Conservation (phyloP, 2,329 filamentous ascomycete genomes). For the Colletotrichum scovillei region DNA sequence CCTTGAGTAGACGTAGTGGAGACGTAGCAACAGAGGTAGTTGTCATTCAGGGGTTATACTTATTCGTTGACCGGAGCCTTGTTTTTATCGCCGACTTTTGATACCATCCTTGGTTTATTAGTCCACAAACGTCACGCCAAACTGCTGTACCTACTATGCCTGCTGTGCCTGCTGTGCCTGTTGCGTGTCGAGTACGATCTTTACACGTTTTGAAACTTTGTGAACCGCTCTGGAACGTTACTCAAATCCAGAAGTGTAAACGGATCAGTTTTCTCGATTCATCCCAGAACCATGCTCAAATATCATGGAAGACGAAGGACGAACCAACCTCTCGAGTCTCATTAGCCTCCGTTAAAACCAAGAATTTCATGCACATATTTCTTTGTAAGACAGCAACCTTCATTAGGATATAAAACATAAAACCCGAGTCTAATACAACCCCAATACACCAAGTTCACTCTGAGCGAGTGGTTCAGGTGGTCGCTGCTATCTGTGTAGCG, state of each 20-base stretch:
- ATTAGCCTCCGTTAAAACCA: neutral
- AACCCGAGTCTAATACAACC: neutral
- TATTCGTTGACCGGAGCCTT: neutral
- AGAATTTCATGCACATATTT: neutral
- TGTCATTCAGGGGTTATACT: neutral
- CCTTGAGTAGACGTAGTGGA: no score
- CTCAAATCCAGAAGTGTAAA: neutral
- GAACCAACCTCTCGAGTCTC: neutral
- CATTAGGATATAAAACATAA: neutral
- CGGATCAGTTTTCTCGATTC: neutral
- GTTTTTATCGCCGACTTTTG: neutral
- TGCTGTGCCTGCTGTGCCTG: neutral
- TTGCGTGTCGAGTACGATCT: neutral
- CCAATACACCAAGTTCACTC: neutral
- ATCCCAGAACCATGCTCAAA: neutral
- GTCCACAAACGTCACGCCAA: neutral
- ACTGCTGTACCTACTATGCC: neutral
- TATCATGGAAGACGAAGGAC: neutral
- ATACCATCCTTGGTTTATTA: slow-evolving; percentile 2
- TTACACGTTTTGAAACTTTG: neutral
- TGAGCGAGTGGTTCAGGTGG: neutral
- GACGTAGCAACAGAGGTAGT: no score
- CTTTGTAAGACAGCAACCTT: neutral
- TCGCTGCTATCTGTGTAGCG: neutral
- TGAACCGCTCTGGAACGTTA: neutral